phyloP scores from a whole-genome alignment of 2,329 filamentous ascomycete genomes.

The Hypoxylon sp. region DNA sequence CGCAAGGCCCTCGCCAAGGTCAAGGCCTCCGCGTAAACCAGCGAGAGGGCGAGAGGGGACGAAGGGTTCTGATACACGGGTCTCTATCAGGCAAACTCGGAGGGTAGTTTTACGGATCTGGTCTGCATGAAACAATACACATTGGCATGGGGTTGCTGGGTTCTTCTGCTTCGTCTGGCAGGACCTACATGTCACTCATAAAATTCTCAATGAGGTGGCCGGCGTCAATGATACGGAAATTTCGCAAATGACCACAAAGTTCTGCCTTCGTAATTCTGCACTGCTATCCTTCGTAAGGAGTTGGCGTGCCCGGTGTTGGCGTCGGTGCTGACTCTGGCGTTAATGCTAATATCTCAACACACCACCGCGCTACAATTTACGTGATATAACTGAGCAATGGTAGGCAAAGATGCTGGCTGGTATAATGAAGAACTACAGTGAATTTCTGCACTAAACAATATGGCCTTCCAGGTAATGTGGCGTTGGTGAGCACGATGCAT shows the following conservation, averaged over 20 bases:
- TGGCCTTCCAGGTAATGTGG: too few species aligned
- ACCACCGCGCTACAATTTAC: too few species aligned
- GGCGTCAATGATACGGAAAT: slow-evolving; percentile 73
- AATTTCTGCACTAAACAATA: too few species aligned
- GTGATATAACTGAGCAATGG: not conserved
- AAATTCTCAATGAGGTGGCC: slow-evolving; percentile 57
- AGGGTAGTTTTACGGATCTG: slow-evolving; percentile 40
- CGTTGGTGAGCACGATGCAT: too few species aligned
- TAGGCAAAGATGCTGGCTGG: too few species aligned
- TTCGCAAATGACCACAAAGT: slow-evolving; percentile 49
- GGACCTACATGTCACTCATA: slow-evolving; percentile 71
- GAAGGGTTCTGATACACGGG: slow-evolving; percentile 51
- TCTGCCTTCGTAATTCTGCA: not conserved
- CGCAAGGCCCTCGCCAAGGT: slow-evolving; percentile 95
- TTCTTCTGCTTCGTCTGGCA: slow-evolving; percentile 62
- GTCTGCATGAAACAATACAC: slow-evolving; percentile 55
- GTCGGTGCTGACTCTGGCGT: not conserved
- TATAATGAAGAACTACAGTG: too few species aligned
- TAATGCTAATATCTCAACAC: not conserved
- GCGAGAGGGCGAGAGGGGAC: slow-evolving; percentile 47
- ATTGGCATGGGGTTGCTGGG: slow-evolving; percentile 66
- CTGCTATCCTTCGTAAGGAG: not conserved
- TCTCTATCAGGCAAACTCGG: slow-evolving; percentile 34
- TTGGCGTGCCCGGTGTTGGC: not conserved
- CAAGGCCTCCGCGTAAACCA: slow-evolving; percentile 76